A percentile compares a stretch with the other conserved stretches of the same genome.
These are phyloP conservation scores for Xerocomellus dryophilus DNA, from an alignment of 768 basidiomycete species.

Conservation along the genomic window DNA sequence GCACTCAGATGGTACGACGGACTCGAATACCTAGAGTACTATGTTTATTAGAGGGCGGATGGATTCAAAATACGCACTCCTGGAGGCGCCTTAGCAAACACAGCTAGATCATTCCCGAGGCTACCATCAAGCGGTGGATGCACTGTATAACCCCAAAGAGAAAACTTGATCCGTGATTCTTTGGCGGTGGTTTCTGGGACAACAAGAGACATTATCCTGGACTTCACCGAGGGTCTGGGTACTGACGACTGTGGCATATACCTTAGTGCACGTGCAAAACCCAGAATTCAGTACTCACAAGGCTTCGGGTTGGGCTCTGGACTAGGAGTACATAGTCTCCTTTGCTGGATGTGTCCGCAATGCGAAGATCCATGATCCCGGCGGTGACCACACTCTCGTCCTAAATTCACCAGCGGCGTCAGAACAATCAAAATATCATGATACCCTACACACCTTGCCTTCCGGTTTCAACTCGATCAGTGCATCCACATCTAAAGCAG, in stretches of 20 bases:
- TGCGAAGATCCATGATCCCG: constrained; percentile 56
- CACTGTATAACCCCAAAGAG: constrained; percentile 61
- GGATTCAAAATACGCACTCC: constrained; percentile 56
- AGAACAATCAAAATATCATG: not conserved
- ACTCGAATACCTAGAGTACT: constrained; percentile 71
- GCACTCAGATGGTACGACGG: constrained; percentile 86
- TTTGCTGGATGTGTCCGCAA: constrained; percentile 46
- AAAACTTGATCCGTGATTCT: constrained; percentile 69
- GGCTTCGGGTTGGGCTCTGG: constrained; percentile 52
- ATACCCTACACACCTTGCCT: constrained; percentile 52
- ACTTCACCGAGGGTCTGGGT: constrained; percentile 52
- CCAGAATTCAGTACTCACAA: constrained; percentile 45
- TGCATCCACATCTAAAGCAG: constrained; percentile 59
- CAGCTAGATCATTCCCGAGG: constrained; percentile 59
- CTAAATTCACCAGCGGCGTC: constrained; percentile 33
- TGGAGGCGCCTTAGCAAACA: constrained; percentile 79
- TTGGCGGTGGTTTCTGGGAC: constrained; percentile 65
- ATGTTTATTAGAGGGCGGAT: not conserved
- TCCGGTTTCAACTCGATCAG: constrained; percentile 66
- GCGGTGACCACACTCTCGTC: constrained; percentile 69
- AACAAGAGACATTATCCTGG: constrained; percentile 63
- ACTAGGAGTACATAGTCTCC: constrained; percentile 43
- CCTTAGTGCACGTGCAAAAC: constrained; percentile 1
- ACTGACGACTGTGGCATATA: constrained; percentile 37
- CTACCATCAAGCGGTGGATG: constrained; percentile 57